These are phyloP conservation scores for Pestalotiopsis sp. DNA, from an alignment of 2,329 filamentous ascomycete genomes.

Conservation along the genomic window DNA sequence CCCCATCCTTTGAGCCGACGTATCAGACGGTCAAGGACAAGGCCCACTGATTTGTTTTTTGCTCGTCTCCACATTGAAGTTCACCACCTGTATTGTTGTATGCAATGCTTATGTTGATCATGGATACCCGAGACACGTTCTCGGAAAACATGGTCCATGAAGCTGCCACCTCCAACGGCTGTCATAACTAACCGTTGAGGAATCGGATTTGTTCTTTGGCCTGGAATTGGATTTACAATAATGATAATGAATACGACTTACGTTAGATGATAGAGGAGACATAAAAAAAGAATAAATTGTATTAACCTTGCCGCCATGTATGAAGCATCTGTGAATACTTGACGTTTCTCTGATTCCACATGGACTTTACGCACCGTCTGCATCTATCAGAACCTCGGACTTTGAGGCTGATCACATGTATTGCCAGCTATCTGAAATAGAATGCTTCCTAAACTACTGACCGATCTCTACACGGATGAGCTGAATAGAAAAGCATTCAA, in stretches of 20 bases:
- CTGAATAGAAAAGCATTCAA: too few species aligned
- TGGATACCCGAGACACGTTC: neutral
- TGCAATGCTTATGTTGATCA: neutral
- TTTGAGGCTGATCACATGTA: too few species aligned
- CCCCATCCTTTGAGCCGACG: slow-evolving; percentile 20
- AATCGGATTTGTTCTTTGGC: neutral
- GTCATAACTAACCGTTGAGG: neutral
- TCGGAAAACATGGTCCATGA: neutral
- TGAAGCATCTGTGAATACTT: neutral
- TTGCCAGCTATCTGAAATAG: too few species aligned
- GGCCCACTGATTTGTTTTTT: neutral
- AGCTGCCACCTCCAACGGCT: neutral
- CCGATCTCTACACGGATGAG: too few species aligned
- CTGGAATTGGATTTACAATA: neutral
- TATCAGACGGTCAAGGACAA: slow-evolving; percentile 17
- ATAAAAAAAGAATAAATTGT: neutral
- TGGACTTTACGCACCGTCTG: too few species aligned
- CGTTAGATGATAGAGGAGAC: neutral
- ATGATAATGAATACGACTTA: neutral
- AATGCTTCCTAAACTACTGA: too few species aligned
- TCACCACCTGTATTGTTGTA: neutral
- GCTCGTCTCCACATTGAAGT: neutral
- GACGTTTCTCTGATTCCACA: too few species aligned
- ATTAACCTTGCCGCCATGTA: neutral
- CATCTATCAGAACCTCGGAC: too few species aligned